Conservation (phyloP, 2,329 filamentous ascomycete species). For the Penicillium paneum region DNA sequence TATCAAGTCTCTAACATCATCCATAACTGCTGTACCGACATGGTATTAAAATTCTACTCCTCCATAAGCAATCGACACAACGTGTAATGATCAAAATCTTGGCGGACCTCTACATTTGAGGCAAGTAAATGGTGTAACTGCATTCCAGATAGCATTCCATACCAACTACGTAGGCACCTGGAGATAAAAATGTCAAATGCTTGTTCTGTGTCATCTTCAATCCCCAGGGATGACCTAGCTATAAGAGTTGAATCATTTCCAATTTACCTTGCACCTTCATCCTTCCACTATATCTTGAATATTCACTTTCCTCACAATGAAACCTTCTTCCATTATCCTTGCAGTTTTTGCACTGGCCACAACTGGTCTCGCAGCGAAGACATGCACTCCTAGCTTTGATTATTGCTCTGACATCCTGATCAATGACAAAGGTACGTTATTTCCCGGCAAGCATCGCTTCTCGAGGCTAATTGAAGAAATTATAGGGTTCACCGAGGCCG, state of each 20-base stretch:
- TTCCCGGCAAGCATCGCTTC: not conserved
- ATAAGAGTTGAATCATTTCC: not conserved
- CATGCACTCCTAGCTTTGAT: conserved; percentile 37
- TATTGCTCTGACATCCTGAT: conserved; percentile 33
- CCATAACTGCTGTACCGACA: too few relatives aligned
- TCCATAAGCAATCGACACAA: too few relatives aligned
- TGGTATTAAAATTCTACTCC: too few relatives aligned
- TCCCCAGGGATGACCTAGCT: not conserved
- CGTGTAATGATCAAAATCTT: too few relatives aligned
- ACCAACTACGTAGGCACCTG: not conserved
- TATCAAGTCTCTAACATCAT: too few relatives aligned
- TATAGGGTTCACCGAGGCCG: conserved; percentile 30
- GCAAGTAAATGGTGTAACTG: conserved; percentile 14
- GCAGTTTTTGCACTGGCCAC: conserved; percentile 18
- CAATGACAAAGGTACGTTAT: conserved; percentile 28
- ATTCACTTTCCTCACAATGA: conserved; percentile 19
- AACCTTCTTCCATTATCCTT: conserved; percentile 22
- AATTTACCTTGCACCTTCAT: not conserved
- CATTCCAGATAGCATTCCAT: conserved; percentile 12
- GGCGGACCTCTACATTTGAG: not conserved
- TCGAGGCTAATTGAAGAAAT: not conserved
- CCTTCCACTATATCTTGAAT: not conserved
- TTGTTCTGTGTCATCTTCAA: not conserved
- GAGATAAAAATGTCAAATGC: conserved; percentile 4
- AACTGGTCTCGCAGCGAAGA: conserved; percentile 26